phyloP scores from a whole-genome alignment of 306 rosid genomes.

The Trifolium pratense region DNA sequence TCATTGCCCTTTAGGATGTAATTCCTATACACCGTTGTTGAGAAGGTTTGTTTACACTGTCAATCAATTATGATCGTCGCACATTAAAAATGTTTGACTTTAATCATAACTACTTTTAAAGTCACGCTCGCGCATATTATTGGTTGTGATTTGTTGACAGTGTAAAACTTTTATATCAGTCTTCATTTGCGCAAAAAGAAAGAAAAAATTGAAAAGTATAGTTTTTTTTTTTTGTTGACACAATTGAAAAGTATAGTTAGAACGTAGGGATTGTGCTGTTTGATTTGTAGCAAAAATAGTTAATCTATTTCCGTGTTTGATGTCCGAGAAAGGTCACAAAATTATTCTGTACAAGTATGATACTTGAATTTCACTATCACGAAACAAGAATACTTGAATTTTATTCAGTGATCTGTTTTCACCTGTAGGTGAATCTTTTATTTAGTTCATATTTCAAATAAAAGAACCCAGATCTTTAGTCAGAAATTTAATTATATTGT shows the following conservation, averaged over 20 bases:
- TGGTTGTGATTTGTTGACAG: background rate
- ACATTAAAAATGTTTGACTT: background rate
- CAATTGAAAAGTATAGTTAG: background rate
- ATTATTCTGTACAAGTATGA: constrained; percentile 6
- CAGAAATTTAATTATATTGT: background rate
- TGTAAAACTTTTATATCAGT: constrained; percentile 10
- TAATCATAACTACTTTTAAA: no score
- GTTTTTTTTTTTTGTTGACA: no score
- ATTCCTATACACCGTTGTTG: background rate
- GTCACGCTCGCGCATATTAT: background rate
- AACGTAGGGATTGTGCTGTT: background rate
- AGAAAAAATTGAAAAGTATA: background rate
- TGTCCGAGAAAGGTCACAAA: constrained; percentile 16
- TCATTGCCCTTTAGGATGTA: background rate
- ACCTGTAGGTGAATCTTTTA: background rate
- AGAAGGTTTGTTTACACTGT: background rate
- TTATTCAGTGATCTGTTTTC: background rate
- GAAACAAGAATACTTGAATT: background rate
- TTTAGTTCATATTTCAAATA: background rate
- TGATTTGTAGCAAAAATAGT: background rate
- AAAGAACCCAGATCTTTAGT: background rate
- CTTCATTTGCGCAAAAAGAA: constrained; percentile 5
- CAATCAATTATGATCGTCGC: background rate
- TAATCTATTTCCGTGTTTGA: background rate
- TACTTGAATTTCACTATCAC: background rate